Evolutionary conservation across 805 yeast genomes (phyloP).

Genomic region (Torulaspora quercuum): DNA sequence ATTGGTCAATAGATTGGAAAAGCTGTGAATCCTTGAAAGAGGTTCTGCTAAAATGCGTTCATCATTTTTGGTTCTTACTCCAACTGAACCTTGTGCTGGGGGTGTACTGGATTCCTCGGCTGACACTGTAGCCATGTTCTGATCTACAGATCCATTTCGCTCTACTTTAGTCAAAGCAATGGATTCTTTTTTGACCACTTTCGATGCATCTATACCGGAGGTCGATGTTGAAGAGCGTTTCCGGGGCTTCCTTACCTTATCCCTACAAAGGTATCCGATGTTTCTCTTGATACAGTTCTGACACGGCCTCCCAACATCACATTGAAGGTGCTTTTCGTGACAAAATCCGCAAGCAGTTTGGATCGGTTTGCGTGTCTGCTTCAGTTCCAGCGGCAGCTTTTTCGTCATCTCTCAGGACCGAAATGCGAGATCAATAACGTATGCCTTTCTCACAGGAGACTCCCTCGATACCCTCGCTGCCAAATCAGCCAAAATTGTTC

Average conservation of each 20-base stretch:
- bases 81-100: not conserved
- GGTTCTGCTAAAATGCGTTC: not conserved
- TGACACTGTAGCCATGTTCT: not conserved
- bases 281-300: conserved; percentile 64
- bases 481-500: too few relatives aligned
- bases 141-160: not conserved
- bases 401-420: conserved; percentile 54
- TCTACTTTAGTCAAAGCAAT: conserved; percentile 1
- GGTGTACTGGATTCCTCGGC: too few relatives aligned
- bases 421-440: not conserved
- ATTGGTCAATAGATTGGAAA: conserved; percentile 6
- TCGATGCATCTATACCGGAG: not conserved
- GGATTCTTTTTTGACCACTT: not conserved
- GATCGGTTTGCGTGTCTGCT: conserved; percentile 56
- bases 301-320: conserved; percentile 66
- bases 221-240: conserved; percentile 10
- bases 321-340: conserved; percentile 69
- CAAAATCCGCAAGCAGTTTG: conserved; percentile 70
- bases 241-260: conserved; percentile 49
- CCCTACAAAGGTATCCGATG: conserved; percentile 52
- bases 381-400: conserved; percentile 51
- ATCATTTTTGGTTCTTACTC: not conserved
- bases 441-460: not conserved
- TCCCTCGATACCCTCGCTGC: not conserved
- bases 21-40: conserved; percentile 7